These are phyloP conservation scores for Solanum paucissectum DNA, from an alignment of 257 asterid species.

Conservation along the genomic window DNA sequence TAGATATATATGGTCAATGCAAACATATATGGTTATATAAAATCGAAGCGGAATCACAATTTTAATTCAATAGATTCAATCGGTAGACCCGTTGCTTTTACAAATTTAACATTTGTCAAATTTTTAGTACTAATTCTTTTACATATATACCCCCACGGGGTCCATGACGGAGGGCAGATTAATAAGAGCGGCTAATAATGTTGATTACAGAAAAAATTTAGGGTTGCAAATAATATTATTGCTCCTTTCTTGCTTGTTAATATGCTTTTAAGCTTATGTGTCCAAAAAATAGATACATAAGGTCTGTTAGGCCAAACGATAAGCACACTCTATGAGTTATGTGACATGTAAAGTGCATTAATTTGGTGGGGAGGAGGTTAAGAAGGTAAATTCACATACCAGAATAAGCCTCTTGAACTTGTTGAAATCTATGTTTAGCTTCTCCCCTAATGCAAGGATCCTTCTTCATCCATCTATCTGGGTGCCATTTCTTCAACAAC, in stretches of 20 bases:
- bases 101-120: neutral
- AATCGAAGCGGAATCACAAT: neutral
- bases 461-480: slow-evolving; percentile 29
- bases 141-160: neutral
- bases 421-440: slow-evolving; percentile 28
- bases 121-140: neutral
- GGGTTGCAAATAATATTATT: neutral
- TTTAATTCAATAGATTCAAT: neutral
- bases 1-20: neutral
- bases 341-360: neutral
- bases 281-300: too few species aligned
- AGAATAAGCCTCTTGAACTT: slow-evolving; percentile 44
- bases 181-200: neutral
- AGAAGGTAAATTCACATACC: neutral
- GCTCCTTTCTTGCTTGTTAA: too few species aligned
- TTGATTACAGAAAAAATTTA: too few species aligned
- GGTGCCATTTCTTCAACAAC: slow-evolving; percentile 37
- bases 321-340: neutral
- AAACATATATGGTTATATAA: neutral
- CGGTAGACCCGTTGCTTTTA: neutral
- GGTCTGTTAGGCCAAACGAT: neutral
- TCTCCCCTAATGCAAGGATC: slow-evolving; percentile 15
- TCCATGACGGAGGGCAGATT: too few species aligned
- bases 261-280: too few species aligned
- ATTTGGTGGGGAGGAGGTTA: neutral